A percentile compares a stretch with the other conserved stretches of the same genome.
Evolutionary conservation across 495 filamentous ascomycete species (phyloP).

Genomic region (Hypoxylon intermedium): DNA sequence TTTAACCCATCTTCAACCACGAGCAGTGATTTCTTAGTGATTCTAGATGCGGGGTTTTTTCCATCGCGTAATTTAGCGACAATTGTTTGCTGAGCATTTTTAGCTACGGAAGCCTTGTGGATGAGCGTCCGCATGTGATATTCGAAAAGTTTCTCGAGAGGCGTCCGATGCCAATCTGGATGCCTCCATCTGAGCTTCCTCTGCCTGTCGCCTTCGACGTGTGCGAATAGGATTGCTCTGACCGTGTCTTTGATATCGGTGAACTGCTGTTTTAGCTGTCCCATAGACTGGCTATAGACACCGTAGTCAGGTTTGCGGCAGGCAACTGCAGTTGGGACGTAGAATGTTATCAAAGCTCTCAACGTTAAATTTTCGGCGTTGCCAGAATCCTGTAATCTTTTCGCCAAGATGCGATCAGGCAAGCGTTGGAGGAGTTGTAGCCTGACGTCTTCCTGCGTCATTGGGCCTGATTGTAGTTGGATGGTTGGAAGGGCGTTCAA

Average conservation of each 20-base stretch:
- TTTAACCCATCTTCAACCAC: background rate
- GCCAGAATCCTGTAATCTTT: slow-evolving; percentile 20
- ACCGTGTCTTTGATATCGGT: slow-evolving; percentile 9
- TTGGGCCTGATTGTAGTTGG: slow-evolving; percentile 13
- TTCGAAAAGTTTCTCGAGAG: slow-evolving; percentile 20
- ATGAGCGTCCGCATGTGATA: slow-evolving; percentile 20
- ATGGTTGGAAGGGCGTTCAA: slow-evolving; percentile 26
- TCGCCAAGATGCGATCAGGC: slow-evolving; percentile 15
- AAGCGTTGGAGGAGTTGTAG: slow-evolving; percentile 20
- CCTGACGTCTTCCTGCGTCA: slow-evolving; percentile 25
- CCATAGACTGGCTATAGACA: background rate
- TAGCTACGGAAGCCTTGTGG: background rate
- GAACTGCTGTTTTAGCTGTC: slow-evolving; percentile 15
- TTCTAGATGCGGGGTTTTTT: slow-evolving; percentile 10
- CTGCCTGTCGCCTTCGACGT: slow-evolving; percentile 17
- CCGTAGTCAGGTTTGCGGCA: background rate
- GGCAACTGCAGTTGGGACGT: background rate
- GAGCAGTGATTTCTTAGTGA: background rate
- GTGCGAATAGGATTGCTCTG: slow-evolving; percentile 24
- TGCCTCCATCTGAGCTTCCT: slow-evolving; percentile 16
- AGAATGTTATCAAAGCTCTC: slow-evolving; percentile 20
- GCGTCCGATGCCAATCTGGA: slow-evolving; percentile 26
- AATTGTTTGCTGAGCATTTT: slow-evolving; percentile 5
- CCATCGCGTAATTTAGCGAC: slow-evolving; percentile 4
- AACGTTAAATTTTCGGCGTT: slow-evolving; percentile 22